phyloP scores from a whole-genome alignment of 2,329 filamentous ascomycete genomes.

The Allantophomopsis cytisporea region DNA sequence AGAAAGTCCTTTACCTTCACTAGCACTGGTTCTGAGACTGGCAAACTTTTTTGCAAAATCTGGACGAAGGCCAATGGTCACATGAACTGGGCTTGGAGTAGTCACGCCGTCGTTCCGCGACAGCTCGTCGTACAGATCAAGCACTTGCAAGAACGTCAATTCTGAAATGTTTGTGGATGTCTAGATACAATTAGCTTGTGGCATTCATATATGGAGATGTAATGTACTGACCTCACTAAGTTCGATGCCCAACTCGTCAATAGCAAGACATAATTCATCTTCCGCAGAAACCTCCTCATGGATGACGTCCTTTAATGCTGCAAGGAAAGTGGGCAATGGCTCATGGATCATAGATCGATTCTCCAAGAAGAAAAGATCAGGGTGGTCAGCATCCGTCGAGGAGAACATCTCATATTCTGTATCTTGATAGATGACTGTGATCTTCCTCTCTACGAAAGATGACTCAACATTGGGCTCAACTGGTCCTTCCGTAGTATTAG shows the following conservation, averaged over 20 bases:
- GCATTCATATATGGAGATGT: no score
- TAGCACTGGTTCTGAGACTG: constrained; percentile 34
- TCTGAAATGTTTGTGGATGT: constrained; percentile 31
- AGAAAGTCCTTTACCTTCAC: constrained; percentile 36
- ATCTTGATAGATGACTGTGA: constrained; percentile 39
- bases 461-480: not conserved
- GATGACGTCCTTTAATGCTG: constrained; percentile 37
- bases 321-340: constrained; percentile 38
- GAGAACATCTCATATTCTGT: constrained; percentile 44
- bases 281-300: constrained; percentile 38
- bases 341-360: constrained; percentile 38
- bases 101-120: constrained; percentile 42
- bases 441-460: constrained; percentile 22
- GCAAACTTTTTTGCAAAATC: constrained; percentile 37
- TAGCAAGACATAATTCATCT: constrained; percentile 40
- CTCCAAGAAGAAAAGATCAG: constrained; percentile 40
- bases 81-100: constrained; percentile 39
- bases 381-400: constrained; percentile 33
- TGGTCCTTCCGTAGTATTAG: not conserved
- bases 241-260: constrained; percentile 39
- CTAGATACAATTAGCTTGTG: constrained; percentile 21
- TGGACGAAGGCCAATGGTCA: constrained; percentile 37
- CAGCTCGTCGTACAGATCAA: constrained; percentile 44
- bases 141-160: constrained; percentile 38
- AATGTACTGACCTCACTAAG: constrained; percentile 37